Percentiles rank a stretch among this genome's conserved stretches.
Conservation (phyloP, 768 basidiomycete species). For the Wakefieldia striispora region DNA sequence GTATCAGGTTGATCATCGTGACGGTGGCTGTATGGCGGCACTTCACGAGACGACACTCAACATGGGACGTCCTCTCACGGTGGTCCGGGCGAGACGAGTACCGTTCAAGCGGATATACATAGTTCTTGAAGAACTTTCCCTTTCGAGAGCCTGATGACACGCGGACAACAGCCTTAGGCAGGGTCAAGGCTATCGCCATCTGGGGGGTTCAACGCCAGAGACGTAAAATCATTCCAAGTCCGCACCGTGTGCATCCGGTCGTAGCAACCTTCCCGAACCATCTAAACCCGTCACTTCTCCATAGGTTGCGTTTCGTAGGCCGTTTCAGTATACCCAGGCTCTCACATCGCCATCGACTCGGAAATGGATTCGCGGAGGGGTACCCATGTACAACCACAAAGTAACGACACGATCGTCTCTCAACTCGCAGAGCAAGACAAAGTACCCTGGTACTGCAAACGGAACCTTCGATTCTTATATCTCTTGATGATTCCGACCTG, state of each 20-base stretch:
- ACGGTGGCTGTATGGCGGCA: no score
- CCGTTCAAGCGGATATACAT: no score
- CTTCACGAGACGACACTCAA: no score
- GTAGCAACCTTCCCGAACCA: no score
- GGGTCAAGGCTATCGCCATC: neutral
- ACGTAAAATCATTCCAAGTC: neutral
- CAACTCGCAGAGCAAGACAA: conserved; percentile 39
- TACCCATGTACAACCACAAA: neutral
- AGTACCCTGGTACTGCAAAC: conserved; percentile 62
- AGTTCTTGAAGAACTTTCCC: no score
- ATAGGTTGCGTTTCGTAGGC: no score
- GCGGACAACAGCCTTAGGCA: neutral
- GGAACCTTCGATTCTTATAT: conserved; percentile 54
- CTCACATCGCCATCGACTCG: neutral
- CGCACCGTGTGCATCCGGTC: neutral
- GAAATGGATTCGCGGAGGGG: conserved; percentile 4
- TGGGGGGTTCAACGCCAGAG: neutral
- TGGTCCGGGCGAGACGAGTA: no score
- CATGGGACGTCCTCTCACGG: no score
- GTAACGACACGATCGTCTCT: conserved; percentile 13
- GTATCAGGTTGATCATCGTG: no score
- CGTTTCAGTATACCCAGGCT: no score
- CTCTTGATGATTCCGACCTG: conserved; percentile 49
- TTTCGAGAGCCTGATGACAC: neutral
- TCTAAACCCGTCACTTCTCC: no score